Percentiles rank a stretch among this genome's conserved stretches.
Evolutionary conservation across 2,329 filamentous ascomycete species (phyloP).

Genomic region (Hansfordia pulvinata): DNA sequence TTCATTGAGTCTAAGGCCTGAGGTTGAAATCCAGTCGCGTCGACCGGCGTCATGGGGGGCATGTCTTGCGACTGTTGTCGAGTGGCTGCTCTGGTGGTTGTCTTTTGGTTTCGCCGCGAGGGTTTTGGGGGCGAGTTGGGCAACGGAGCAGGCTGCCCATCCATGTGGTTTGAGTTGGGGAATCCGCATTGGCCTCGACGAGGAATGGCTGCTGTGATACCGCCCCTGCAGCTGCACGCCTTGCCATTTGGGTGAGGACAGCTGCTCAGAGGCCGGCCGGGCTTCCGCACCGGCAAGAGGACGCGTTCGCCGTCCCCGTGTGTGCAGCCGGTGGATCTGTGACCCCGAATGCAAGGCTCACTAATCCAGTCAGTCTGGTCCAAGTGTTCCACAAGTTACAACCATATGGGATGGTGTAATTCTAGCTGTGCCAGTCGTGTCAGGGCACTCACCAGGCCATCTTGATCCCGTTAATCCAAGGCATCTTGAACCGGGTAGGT

Average conservation of each 20-base stretch:
- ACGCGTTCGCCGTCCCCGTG: constrained; percentile 57
- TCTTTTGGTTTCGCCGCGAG: constrained; percentile 4
- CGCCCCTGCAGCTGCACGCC: constrained; percentile 46
- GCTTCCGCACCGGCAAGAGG: constrained; percentile 59
- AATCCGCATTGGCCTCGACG: constrained; percentile 43
- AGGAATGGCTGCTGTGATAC: constrained; percentile 51
- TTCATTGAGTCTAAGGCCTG: no score
- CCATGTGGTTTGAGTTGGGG: constrained; percentile 16
- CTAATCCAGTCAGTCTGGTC: constrained; percentile 22
- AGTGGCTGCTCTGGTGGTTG: constrained; percentile 4
- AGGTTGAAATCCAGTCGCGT: no score
- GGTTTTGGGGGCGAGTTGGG: constrained; percentile 1
- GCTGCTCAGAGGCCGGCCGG: constrained; percentile 54
- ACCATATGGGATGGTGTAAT: constrained; percentile 1
- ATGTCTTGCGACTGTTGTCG: not conserved
- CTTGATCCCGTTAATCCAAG: constrained; percentile 55
- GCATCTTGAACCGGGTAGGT: constrained; percentile 33
- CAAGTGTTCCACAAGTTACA: not conserved
- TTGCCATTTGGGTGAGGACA: constrained; percentile 53
- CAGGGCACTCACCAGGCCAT: constrained; percentile 67
- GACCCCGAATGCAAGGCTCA: constrained; percentile 62
- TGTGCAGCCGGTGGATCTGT: constrained; percentile 63
- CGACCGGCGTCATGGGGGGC: no score
- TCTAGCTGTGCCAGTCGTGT: constrained; percentile 1
- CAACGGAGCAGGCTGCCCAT: not conserved